These are phyloP conservation scores for Ogataea neopini DNA, from an alignment of 805 yeast species.

Conservation along the genomic window DNA sequence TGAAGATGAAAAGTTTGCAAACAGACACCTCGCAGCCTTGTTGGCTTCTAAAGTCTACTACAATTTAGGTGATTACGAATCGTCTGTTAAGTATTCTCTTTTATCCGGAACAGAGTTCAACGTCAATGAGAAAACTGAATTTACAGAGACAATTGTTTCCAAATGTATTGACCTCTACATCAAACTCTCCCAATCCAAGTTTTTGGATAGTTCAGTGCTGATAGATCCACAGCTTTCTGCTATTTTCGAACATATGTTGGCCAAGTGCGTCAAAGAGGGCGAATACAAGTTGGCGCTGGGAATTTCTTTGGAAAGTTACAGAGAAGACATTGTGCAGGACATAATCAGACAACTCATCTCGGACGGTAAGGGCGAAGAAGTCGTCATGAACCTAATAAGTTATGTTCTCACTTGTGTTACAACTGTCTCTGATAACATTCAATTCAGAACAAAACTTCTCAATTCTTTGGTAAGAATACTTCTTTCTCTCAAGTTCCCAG, in stretches of 20 bases:
- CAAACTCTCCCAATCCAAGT: conserved; percentile 54
- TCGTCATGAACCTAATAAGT: conserved; percentile 55
- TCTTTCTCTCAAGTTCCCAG: conserved; percentile 61
- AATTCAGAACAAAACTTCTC: conserved; percentile 67
- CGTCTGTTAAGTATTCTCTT: conserved; percentile 86
- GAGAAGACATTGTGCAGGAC: conserved; percentile 74
- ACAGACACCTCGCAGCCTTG: conserved; percentile 82
- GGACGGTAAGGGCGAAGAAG: conserved; percentile 47
- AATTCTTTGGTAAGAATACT: conserved; percentile 61
- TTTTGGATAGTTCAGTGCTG: conserved; percentile 31
- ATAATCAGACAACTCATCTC: conserved; percentile 47
- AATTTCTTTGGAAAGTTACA: conserved; percentile 82
- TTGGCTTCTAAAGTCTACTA: conserved; percentile 88
- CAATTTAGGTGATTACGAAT: conserved; percentile 90
- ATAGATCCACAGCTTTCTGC: conserved; percentile 63
- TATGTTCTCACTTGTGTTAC: conserved; percentile 78
- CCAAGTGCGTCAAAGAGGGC: conserved; percentile 68
- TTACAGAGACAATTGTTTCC: conserved; percentile 89
- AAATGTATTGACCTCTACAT: conserved; percentile 88
- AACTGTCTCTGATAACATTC: conserved; percentile 61
- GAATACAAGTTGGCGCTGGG: conserved; percentile 86
- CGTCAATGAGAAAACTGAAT: conserved; percentile 75
- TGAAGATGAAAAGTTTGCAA: conserved; percentile 73
- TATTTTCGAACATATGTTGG: conserved; percentile 85
- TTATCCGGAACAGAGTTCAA: conserved; percentile 81